Percentiles rank a stretch among this genome's conserved stretches.
These are phyloP conservation scores for Citrullus colocynthis DNA, from an alignment of 306 rosid genomes.

Conservation along the genomic window DNA sequence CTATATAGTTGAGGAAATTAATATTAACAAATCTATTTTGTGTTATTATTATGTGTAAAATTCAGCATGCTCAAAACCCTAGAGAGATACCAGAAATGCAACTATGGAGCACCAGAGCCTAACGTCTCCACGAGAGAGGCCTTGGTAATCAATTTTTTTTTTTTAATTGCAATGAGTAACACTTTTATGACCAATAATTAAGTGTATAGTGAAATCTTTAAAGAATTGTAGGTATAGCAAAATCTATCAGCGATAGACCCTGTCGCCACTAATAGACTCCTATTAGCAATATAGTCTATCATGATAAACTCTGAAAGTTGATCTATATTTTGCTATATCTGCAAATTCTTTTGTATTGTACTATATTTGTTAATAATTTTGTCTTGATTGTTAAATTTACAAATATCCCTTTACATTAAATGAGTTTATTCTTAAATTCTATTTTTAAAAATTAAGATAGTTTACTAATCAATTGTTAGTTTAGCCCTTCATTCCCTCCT, in stretches of 20 bases:
- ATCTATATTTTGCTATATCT: too few relatives aligned
- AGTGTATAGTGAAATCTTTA: too few relatives aligned
- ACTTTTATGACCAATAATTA: too few relatives aligned
- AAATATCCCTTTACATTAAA: background rate
- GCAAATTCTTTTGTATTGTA: too few relatives aligned
- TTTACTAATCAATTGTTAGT: background rate
- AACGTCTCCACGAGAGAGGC: slow-evolving; percentile 83
- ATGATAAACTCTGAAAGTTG: too few relatives aligned
- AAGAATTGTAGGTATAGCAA: too few relatives aligned
- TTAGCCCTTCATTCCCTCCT: background rate
- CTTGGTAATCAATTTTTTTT: slow-evolving; percentile 42
- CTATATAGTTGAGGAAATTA: background rate
- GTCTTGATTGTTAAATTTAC: too few relatives aligned
- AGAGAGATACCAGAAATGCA: slow-evolving; percentile 97
- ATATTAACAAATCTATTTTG: background rate
- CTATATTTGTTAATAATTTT: too few relatives aligned
- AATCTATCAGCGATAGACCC: too few relatives aligned
- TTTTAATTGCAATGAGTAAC: background rate
- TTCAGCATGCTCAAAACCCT: slow-evolving; percentile 96
- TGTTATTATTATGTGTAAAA: background rate
- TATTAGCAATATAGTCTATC: too few relatives aligned
- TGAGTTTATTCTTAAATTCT: background rate
- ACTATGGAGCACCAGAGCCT: slow-evolving; percentile 90
- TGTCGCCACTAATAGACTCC: too few relatives aligned
- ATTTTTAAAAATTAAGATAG: background rate